Conservation (phyloP, 768 basidiomycete genomes). For the Xanthoconium purpureum region DNA sequence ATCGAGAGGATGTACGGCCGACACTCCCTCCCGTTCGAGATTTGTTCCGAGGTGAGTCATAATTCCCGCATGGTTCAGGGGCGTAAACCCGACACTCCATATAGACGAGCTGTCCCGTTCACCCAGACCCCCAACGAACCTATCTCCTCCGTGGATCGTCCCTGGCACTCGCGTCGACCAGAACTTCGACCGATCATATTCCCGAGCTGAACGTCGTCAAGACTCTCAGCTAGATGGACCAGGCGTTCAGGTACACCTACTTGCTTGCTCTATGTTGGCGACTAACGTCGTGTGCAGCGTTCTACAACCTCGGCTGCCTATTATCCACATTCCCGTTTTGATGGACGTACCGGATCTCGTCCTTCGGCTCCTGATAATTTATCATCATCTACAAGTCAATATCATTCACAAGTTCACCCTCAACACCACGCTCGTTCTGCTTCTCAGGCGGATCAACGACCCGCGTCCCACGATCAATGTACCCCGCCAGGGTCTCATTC, state of each 20-base stretch:
- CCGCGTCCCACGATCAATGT: constrained; percentile 29
- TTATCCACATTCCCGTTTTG: constrained; percentile 23
- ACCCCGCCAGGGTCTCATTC: constrained; percentile 22
- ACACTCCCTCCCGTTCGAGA: constrained; percentile 72
- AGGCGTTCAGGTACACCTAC: constrained; percentile 28
- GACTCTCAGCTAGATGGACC: constrained; percentile 28
- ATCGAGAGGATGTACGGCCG: constrained; percentile 40
- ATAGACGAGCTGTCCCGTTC: constrained; percentile 49
- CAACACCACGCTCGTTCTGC: constrained; percentile 27
- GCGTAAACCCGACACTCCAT: neutral
- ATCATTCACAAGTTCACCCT: constrained; percentile 22
- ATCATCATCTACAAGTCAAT: constrained; percentile 20
- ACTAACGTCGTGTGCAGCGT: constrained; percentile 18
- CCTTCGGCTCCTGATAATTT: constrained; percentile 20
- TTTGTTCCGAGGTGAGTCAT: constrained; percentile 55
- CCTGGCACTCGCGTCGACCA: constrained; percentile 39
- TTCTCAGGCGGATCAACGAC: constrained; percentile 27
- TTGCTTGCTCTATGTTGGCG: neutral
- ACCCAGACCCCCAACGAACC: constrained; percentile 37
- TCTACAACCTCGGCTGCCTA: constrained; percentile 20
- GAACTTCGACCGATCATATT: constrained; percentile 22
- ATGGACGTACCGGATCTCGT: constrained; percentile 21
- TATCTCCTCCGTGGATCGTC: constrained; percentile 42
- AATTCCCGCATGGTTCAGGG: neutral
- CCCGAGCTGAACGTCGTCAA: constrained; percentile 24